These are phyloP conservation scores for Arthrobotrys conoides DNA, from an alignment of 2,329 filamentous ascomycete genomes.

Conservation along the genomic window DNA sequence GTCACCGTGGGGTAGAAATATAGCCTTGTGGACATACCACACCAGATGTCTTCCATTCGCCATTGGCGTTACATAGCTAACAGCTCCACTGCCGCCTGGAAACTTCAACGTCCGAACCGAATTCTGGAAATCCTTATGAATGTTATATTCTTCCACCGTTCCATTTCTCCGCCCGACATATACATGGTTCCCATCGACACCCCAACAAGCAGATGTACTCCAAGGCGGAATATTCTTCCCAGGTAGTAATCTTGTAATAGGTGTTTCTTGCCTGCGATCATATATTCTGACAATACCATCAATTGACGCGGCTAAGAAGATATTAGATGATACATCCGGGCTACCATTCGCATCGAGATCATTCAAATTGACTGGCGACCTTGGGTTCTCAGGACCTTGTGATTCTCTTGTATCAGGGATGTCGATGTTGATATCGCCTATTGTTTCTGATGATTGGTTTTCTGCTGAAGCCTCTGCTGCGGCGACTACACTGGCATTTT, in stretches of 20 bases:
- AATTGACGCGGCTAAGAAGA: slow-evolving; percentile 89
- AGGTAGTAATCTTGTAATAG: slow-evolving; percentile 83
- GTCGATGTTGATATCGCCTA: slow-evolving; percentile 69
- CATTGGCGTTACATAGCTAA: slow-evolving; percentile 91
- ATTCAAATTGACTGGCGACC: slow-evolving; percentile 66
- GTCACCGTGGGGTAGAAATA: not conserved
- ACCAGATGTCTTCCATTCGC: slow-evolving; percentile 91
- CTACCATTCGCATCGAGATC: slow-evolving; percentile 68
- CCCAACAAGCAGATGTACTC: slow-evolving; percentile 99
- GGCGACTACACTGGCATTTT: slow-evolving; percentile 48
- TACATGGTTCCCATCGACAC: slow-evolving; percentile 92
- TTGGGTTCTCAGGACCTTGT: slow-evolving; percentile 61
- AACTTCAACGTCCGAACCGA: slow-evolving; percentile 87
- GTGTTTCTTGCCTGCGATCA: slow-evolving; percentile 83
- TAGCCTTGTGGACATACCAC: slow-evolving; percentile 72
- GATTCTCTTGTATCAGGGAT: slow-evolving; percentile 53
- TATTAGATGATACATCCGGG: slow-evolving; percentile 75
- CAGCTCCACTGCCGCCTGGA: slow-evolving; percentile 87
- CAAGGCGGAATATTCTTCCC: slow-evolving; percentile 85
- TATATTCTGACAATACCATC: slow-evolving; percentile 92
- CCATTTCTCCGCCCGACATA: slow-evolving; percentile 92
- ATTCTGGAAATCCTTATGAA: slow-evolving; percentile 83
- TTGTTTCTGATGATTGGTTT: slow-evolving; percentile 65
- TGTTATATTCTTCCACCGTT: slow-evolving; percentile 92
- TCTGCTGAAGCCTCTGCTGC: slow-evolving; percentile 54